Conservation (phyloP, 1,284 basidiomycete genomes). For the Pterula multifida region DNA sequence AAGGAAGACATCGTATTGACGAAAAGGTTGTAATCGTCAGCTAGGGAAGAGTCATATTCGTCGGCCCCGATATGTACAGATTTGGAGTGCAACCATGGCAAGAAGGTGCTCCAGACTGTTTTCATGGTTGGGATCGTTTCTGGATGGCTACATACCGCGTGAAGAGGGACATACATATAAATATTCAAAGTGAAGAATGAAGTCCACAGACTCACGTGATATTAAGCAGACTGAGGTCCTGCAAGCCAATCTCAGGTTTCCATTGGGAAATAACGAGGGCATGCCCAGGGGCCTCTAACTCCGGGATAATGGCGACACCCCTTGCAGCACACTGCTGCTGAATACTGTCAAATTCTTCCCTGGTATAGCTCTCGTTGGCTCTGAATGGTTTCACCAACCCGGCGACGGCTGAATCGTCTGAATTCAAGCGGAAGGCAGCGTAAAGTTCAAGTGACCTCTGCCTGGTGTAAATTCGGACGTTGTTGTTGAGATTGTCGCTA, state of each 20-base stretch:
- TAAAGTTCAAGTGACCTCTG: slow-evolving; percentile 14
- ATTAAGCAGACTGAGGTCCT: slow-evolving; percentile 20
- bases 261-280: slow-evolving; percentile 25
- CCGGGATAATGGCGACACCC: slow-evolving; percentile 25
- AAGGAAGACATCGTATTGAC: slow-evolving; percentile 1
- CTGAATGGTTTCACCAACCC: slow-evolving; percentile 14
- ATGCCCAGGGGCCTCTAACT: slow-evolving; percentile 24
- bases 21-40: background rate
- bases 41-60: background rate
- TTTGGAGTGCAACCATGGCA: background rate
- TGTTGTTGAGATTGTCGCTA: slow-evolving; percentile 15
- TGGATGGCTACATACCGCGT: background rate
- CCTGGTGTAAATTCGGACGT: slow-evolving; percentile 9
- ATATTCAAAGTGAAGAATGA: background rate
- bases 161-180: background rate
- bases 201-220: background rate
- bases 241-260: slow-evolving; percentile 25
- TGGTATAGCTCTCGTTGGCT: slow-evolving; percentile 23
- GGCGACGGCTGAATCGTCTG: slow-evolving; percentile 16
- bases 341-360: slow-evolving; percentile 19
- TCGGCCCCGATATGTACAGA: background rate
- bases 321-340: slow-evolving; percentile 20
- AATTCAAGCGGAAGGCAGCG: slow-evolving; percentile 24
- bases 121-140: slow-evolving; percentile 1
- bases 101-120: background rate